Base-by-base conservation (phyloP, 2,329 filamentous ascomycete species). In the Stachybotrys chartarum region DNA sequence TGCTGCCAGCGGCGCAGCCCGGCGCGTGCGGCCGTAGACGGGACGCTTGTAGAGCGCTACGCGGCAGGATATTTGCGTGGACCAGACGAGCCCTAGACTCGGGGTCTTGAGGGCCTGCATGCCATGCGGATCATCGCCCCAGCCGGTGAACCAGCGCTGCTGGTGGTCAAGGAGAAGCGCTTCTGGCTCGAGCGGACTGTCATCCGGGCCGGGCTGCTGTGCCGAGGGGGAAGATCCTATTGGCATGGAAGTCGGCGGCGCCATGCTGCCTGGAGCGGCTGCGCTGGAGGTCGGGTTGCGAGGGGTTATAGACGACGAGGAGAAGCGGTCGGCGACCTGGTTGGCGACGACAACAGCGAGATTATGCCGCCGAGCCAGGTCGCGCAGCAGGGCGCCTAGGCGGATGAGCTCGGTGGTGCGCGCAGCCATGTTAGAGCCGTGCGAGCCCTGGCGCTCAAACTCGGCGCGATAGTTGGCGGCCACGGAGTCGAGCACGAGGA, bases 381-480 rank as follows among this genome's bases (percentile, higher is more conserved):
- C 81, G 42, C 91, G 84, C 24, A 99, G 78, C 52, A 90, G 77
- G 46, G 86, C 82, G 42, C 93, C 90, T 2, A 96, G 76, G 32
- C 86, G 85, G 16, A 90, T 80, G 53, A 99, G 82, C 66, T 96
- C 89, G 52, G 82, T 78, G 59, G 87, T 86, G 58, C 94, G 84
- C 45, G 85, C 84, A 30, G 88, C 90, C 77, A 97, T 85, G 59
- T 84, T 84, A 63, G 71, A 76, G 60, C 72, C 72, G 55, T 67
- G 69, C 53, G 69, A 69, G 51, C 74, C 73, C 59, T 74, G 72
- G 55, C 84, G 80, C 62, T 91, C 88, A 64, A 91, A 94, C 70
- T 97, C 93, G 52, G 90, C 92, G 60, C 94, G 87, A 71, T 94
- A 99, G 72, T 99, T 99, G 57, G 94, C 91, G 0, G 94, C 92